These are phyloP conservation scores for Paramecium bursaria DNA, from an alignment of 73 alveolate species.

Conservation along the genomic window DNA sequence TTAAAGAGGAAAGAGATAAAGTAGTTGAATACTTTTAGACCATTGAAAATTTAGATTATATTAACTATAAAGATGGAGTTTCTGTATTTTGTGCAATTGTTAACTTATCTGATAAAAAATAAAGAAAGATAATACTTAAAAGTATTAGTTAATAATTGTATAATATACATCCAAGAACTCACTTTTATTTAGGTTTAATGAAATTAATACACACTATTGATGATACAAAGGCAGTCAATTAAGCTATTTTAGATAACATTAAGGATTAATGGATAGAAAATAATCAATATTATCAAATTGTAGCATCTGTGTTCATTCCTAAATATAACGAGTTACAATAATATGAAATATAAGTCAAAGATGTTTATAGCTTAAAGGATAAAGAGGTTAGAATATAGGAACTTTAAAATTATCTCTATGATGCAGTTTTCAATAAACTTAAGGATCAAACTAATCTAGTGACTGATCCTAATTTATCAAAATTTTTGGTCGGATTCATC, in stretches of 20 bases:
- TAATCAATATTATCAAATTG: conserved; percentile 10
- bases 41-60: conserved; percentile 17
- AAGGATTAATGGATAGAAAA: conserved; percentile 4
- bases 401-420: conserved; percentile 21
- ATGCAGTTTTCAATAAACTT: neutral
- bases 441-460: neutral
- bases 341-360: conserved; percentile 12
- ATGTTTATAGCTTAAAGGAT: conserved; percentile 26
- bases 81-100: conserved; percentile 46
- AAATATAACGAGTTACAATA: neutral
- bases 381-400: conserved; percentile 11
- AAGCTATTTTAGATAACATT: conserved; percentile 6
- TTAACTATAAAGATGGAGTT: conserved; percentile 38
- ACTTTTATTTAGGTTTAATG: conserved; percentile 14
- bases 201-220: conserved; percentile 15
- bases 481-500: conserved; percentile 5
- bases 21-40: conserved; percentile 29
- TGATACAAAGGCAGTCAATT: conserved; percentile 29
- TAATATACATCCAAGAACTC: conserved; percentile 18
- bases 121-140: conserved; percentile 19
- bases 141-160: neutral
- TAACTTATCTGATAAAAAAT: conserved; percentile 33
- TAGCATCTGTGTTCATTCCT: conserved; percentile 11
- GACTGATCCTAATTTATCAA: neutral
- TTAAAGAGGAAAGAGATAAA: conserved; percentile 27